Base-by-base conservation (phyloP, 2,329 filamentous ascomycete species). In the Aspergillaceae sp. region DNA sequence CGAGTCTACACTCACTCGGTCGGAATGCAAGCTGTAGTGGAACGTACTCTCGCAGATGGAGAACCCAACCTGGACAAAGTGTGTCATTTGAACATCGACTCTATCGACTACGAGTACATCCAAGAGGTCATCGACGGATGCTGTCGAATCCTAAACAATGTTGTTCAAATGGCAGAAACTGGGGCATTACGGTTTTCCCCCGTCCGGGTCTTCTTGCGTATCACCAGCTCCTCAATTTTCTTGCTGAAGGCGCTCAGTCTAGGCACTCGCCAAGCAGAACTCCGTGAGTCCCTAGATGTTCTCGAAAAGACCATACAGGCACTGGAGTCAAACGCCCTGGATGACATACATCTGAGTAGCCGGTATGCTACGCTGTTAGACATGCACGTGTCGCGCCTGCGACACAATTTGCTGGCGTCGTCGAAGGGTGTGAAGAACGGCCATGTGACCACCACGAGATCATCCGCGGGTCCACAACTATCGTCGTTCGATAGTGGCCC, bases 1-100 rank as follows among this genome's bases (percentile, higher is more conserved):
- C 63, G 67, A 29, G 68, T 71, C 3, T 72, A 68, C 59, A 68
- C 61, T 29, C 67, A 64, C 48, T 66, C 62, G 45, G 67, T 79
- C 4, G 75, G 75, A 2, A 74, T 79, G 60, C 76, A 79, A 57
- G 76, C 76, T 2, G 72, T 79, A 3, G 74, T 78, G 3, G 76
- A 79, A 48, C 72, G 75, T n/a, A 72, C 70, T 1, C 61, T 75
- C 4, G 61, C 63, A 33, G 62, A 67, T 41, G 54, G 56, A 28
- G 60, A 63, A 34, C 51, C 59, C 4, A 61, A 62, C 36, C 29
- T 55, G 42, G 54, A 64, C 40, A 35, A 71, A 59, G 60, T 72
- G 34, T 56, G 71, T 7, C 59, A 69, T 8, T 63, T 73, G 52
- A 65, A 68, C 41, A 66, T 75, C 26, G 72, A 74, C 46, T 65